phyloP scores from a whole-genome alignment of 2,329 filamentous ascomycete genomes.

The Drechslerella coelobrocha region DNA sequence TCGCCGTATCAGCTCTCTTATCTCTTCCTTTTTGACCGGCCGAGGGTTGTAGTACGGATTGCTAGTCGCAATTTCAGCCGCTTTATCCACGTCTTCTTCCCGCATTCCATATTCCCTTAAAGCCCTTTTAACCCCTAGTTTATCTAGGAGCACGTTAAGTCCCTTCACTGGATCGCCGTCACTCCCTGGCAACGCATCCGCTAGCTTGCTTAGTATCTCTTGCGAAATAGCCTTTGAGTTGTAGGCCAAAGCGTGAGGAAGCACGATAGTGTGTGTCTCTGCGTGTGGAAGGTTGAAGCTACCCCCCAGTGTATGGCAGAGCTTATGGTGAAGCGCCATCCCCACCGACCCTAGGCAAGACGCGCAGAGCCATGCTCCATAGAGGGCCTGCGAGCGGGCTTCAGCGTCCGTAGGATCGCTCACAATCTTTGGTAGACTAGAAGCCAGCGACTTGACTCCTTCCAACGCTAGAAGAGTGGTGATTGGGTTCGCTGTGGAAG shows the following conservation, averaged over 20 bases:
- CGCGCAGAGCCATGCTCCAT: slow-evolving; percentile 71
- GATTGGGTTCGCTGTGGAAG: slow-evolving; percentile 68
- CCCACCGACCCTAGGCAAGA: slow-evolving; percentile 67
- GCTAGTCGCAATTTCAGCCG: slow-evolving; percentile 66
- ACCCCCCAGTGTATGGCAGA: slow-evolving; percentile 71
- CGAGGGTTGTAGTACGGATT: slow-evolving; percentile 70
- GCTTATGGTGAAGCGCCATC: slow-evolving; percentile 72
- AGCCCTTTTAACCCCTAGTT: slow-evolving; percentile 64
- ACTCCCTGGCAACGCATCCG: slow-evolving; percentile 64
- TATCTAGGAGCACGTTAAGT: slow-evolving; percentile 65
- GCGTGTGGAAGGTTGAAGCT: slow-evolving; percentile 70
- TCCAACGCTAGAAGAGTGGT: slow-evolving; percentile 67
- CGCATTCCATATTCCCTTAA: slow-evolving; percentile 67
- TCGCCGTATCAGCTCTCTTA: slow-evolving; percentile 66
- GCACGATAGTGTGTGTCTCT: slow-evolving; percentile 69
- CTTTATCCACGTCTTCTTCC: slow-evolving; percentile 68
- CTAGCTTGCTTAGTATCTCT: slow-evolving; percentile 64
- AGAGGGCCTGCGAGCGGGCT: slow-evolving; percentile 65
- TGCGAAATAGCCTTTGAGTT: slow-evolving; percentile 65
- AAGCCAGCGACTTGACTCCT: slow-evolving; percentile 64
- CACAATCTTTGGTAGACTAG: slow-evolving; percentile 64
- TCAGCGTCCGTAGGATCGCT: slow-evolving; percentile 60
- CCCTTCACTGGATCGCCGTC: slow-evolving; percentile 67
- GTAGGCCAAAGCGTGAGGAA: slow-evolving; percentile 70
- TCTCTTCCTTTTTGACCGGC: slow-evolving; percentile 62